Evolutionary conservation across 2,329 filamentous ascomycete genomes (phyloP).

Genomic region (Aspergillus costaricaensis): DNA sequence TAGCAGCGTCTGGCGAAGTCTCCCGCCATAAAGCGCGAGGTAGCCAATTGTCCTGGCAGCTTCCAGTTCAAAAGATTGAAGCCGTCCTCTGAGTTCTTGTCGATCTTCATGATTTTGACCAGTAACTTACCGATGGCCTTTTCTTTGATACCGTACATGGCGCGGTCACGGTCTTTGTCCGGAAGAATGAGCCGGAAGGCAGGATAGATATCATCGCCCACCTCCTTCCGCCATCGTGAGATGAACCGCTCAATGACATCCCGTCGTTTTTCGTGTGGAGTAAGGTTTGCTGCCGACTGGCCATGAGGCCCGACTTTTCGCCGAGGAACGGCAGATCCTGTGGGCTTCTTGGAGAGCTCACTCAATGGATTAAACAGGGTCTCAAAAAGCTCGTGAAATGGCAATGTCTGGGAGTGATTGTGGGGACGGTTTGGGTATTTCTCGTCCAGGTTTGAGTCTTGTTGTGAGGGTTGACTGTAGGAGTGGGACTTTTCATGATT

Average conservation of each 20-base stretch:
- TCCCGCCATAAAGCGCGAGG: conserved; percentile 67
- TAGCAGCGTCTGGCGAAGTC: conserved; percentile 91
- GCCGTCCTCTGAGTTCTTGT: conserved; percentile 85
- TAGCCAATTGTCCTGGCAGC: conserved; percentile 68
- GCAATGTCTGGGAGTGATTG: conserved; percentile 76
- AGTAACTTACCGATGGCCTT: conserved; percentile 84
- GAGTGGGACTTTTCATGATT: background rate
- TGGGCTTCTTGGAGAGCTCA: conserved; percentile 73
- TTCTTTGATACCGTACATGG: conserved; percentile 93
- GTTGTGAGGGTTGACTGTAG: background rate
- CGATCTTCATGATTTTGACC: conserved; percentile 90
- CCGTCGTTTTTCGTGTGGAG: conserved; percentile 74
- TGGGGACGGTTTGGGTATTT: conserved; percentile 75
- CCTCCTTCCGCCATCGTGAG: conserved; percentile 78
- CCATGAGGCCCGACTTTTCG: conserved; percentile 64
- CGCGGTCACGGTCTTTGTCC: conserved; percentile 87
- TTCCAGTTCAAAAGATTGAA: conserved; percentile 90
- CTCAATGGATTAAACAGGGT: conserved; percentile 78
- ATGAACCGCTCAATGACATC: conserved; percentile 87
- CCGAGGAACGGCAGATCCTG: conserved; percentile 58
- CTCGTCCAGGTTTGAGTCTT: conserved; percentile 39
- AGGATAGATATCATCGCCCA: conserved; percentile 90
- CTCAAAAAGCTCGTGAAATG: conserved; percentile 77
- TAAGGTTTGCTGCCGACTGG: conserved; percentile 50
- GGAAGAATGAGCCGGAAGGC: conserved; percentile 88